phyloP scores from a whole-genome alignment of 2,329 filamentous ascomycete species.

The Aspergillus sp. region DNA sequence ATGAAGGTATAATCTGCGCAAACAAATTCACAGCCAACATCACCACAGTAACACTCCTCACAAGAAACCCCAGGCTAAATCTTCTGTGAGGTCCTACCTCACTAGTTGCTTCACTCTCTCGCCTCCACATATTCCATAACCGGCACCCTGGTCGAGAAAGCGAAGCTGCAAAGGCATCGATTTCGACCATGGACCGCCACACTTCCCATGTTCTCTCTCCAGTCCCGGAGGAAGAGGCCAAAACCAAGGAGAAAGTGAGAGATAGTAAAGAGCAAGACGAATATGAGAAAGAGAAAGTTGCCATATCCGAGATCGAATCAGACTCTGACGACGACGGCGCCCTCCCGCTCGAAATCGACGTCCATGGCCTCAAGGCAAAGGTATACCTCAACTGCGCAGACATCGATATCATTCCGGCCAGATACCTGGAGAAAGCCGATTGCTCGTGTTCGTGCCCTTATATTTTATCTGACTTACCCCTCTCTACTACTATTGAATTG shows the following conservation, averaged over 20 bases:
- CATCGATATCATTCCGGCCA: constrained; percentile 22
- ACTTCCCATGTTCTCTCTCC: not conserved
- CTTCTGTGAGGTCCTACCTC: not conserved
- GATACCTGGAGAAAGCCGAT: constrained; percentile 22
- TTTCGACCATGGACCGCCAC: not conserved
- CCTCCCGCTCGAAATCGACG: constrained; percentile 14
- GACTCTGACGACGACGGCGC: not conserved
- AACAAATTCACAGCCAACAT: not conserved
- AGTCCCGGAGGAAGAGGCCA: not conserved
- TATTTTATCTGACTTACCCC: not conserved
- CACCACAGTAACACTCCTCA: constrained; percentile 2
- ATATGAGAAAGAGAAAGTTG: not conserved
- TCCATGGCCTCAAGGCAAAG: constrained; percentile 24
- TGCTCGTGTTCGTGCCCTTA: constrained; percentile 7
- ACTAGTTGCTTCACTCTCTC: not conserved
- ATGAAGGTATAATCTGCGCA: constrained; percentile 7
- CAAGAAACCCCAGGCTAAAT: not conserved
- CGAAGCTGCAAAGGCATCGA: not conserved
- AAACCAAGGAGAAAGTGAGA: not conserved
- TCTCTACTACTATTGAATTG: no score
- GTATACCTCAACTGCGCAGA: constrained; percentile 20
- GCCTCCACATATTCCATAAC: not conserved
- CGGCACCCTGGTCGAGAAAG: not conserved
- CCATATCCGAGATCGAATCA: not conserved
- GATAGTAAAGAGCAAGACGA: not conserved